These are phyloP conservation scores for Avena sativa DNA, from an alignment of 176 grass and related monocot species.

Conservation along the genomic window DNA sequence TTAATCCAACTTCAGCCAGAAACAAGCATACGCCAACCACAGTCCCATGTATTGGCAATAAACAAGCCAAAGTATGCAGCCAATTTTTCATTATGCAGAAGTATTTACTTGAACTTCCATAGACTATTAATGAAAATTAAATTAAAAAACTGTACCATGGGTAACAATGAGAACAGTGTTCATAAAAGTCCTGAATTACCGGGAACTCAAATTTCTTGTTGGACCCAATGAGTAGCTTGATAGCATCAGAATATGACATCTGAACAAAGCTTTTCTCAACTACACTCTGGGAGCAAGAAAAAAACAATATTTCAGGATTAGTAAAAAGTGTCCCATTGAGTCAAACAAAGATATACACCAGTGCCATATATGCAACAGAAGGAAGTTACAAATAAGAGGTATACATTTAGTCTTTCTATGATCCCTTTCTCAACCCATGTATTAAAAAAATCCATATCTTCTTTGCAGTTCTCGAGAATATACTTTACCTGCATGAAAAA, in stretches of 20 bases:
- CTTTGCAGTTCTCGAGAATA: conserved; percentile 93
- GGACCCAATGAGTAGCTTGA: conserved; percentile 80
- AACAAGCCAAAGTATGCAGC: conserved; percentile 21
- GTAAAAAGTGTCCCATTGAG: neutral
- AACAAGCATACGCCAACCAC: neutral
- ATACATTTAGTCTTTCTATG: conserved; percentile 87
- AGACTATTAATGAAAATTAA: conserved; percentile 22
- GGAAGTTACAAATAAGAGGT: conserved; percentile 32
- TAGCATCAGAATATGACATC: conserved; percentile 93
- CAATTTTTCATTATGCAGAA: conserved; percentile 31
- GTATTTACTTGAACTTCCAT: neutral
- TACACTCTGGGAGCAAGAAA: conserved; percentile 69
- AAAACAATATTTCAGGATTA: conserved; percentile 34
- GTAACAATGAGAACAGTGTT: conserved; percentile 24
- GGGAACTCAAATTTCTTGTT: conserved; percentile 94
- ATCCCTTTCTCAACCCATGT: conserved; percentile 99
- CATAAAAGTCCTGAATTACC: conserved; percentile 54
- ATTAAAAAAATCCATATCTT: conserved; percentile 99
- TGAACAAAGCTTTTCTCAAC: conserved; percentile 92
- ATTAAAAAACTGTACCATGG: neutral
- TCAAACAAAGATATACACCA: conserved; percentile 19
- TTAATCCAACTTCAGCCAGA: neutral
- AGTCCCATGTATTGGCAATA: conserved; percentile 3
- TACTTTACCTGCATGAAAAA: conserved; percentile 80
- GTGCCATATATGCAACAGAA: conserved; percentile 26